Base-by-base conservation (phyloP, 768 basidiomycete genomes). In the Sarcomyxa edulis region DNA sequence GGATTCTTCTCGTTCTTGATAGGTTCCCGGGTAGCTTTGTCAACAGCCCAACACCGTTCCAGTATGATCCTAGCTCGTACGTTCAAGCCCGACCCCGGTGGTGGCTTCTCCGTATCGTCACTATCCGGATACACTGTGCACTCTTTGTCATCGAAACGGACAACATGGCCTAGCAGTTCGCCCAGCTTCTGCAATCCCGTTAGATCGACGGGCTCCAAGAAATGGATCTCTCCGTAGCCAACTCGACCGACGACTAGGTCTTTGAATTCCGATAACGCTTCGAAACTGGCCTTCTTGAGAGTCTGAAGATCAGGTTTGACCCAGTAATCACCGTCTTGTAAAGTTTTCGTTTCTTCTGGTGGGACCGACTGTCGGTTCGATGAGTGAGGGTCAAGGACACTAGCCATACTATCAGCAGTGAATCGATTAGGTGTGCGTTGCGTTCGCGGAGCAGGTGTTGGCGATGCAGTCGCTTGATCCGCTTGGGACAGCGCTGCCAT, bases 91-190 rank as follows among this genome's bases (percentile, higher is more conserved):
- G 79, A 69, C 11, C 93, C 91, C 15, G 80, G 73, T 7, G 78
- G 71, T 1, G 91, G 90, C 61, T 94, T 94, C 51, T 87, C 81
- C 32, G 73, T 76, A n/a, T 87, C 82, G 36, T 85, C 82, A 42
- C 78, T 79, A 44, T 95, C 93, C 1, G 92, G 90, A 59, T 99
- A 98, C 25, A 98, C 93, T 33, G 79, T 84, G 53, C 90, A 88
- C 57, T 94, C 91, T 68, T 87, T 88, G 57, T 91, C 83, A 43
- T 88, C 84, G 56, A 99, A 94, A 32, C 83, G 72, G 18, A 98
- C 76, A 42, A 92, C 74, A 40, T 82, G 79, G n/a, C 93, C 95
- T 4, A 92, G 69, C 22, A 99, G 76, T 26, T 83, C 80, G 6
- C 80, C 76, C 26, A 98, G 72, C 53, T 82, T 84, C 11, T 80